A percentile compares a stretch with the other conserved stretches of the same genome.
These are phyloP conservation scores for Candida berthetii DNA, from an alignment of 805 yeast genomes.

Conservation along the genomic window DNA sequence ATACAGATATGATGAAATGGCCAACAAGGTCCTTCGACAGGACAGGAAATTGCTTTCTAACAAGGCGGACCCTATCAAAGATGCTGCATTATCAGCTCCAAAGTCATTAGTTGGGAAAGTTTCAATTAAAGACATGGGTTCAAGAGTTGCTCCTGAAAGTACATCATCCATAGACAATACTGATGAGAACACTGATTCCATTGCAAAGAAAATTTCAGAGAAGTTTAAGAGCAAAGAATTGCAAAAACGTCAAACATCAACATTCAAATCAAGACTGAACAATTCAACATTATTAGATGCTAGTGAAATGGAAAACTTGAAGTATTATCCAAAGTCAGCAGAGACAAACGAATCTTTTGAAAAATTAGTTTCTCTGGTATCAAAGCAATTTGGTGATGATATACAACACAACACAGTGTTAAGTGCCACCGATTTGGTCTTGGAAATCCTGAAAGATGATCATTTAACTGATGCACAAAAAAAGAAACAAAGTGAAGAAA, in stretches of 20 bases:
- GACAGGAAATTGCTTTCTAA: slow-evolving; percentile 46
- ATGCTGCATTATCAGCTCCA: slow-evolving; percentile 57
- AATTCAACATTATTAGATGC: slow-evolving; percentile 25
- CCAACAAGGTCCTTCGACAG: slow-evolving; percentile 63
- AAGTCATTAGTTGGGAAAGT: slow-evolving; percentile 67
- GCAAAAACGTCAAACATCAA: slow-evolving; percentile 6
- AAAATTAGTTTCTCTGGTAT: slow-evolving; percentile 53
- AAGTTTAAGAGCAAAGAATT: slow-evolving; percentile 12
- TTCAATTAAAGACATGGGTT: slow-evolving; percentile 67
- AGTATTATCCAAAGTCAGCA: slow-evolving; percentile 58
- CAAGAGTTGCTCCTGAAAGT: slow-evolving; percentile 16
- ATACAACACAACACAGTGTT: slow-evolving; percentile 67
- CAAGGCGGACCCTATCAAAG: slow-evolving; percentile 30
- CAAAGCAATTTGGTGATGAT: slow-evolving; percentile 53
- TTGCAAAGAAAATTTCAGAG: slow-evolving; percentile 13
- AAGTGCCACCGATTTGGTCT: slow-evolving; percentile 63
- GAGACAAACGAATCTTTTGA: slow-evolving; percentile 48
- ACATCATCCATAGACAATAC: slow-evolving; percentile 7
- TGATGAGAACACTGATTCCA: slow-evolving; percentile 14
- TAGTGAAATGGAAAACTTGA: slow-evolving; percentile 37
- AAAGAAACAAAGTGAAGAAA: slow-evolving; percentile 37
- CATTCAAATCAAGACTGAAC: slow-evolving; percentile 2
- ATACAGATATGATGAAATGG: slow-evolving; percentile 67
- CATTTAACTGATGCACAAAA: slow-evolving; percentile 37
- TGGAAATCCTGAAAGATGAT: slow-evolving; percentile 48